Evolutionary conservation across 1,139 yeast genomes (phyloP), one percentile per base, ranked within the genome.

Genomic region (Debaryomyces subglobosus): DNA sequence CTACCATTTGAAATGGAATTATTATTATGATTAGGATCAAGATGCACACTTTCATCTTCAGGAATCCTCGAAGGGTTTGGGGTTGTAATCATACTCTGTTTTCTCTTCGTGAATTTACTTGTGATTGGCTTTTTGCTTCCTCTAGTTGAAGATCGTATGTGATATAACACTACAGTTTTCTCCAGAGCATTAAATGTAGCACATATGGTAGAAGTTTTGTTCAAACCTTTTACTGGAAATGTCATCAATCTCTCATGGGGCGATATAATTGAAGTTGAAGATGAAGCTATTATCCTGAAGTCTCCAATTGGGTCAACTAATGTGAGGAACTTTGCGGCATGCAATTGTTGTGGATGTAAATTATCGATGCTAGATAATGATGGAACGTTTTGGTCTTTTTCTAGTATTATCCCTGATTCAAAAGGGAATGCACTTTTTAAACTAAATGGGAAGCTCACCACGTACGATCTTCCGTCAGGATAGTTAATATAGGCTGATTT

Each of bases 231-330:
- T 10, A 55, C 49, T 0, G 89, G 88, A 54, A 82, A 83, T 21
- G 72, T 63, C 40, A 81, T 59, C 38, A 89, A 61, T 46, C 77
- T 79, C 59, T 89, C 96, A 39, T 72, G 69, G 1, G 79, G 67
- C 0, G 86, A 75, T 10, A 89, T 79, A 1, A 85, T 81, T 0
- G 90, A 79, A 0, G 88, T 84, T 0, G 94, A 83, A 0, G 91
- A 84, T 0, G 94, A 82, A 0, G 84, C 80, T 3, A 89, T 80
- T 5, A 81, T 69, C 2, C 92, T 85, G 44, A 86, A 71, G 20
- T 88, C 92, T 3, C 81, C 81, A 43, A 85, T 69, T 1, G 96
- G 92, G 57, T 86, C 92, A 0, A 81, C 77, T 54, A 89, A 65
- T 0, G 90, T 78, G 51, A 86, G 69, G 56, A 88, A 83, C 45